Evolutionary conservation across 1,284 basidiomycete genomes (phyloP).

Genomic region (Sanghuangporus baumii): DNA sequence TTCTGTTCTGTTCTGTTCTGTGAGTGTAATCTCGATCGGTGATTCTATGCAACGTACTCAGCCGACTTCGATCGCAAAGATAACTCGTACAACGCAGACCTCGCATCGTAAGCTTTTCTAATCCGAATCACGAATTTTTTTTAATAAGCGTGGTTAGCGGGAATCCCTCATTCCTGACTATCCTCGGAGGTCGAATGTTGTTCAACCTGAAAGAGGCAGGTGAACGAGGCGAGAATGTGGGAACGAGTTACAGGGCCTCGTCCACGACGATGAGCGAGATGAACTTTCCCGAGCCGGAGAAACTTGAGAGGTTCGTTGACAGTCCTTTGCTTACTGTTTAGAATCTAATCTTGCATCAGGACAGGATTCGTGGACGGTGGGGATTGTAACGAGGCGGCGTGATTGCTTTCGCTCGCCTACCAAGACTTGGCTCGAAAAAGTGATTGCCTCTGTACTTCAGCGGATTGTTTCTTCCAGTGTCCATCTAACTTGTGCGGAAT

Average conservation of each 20-base stretch:
- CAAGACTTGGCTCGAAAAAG: too few species aligned
- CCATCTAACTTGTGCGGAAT: too few species aligned
- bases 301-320: too few species aligned
- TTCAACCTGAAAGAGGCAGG: slow-evolving; percentile 10
- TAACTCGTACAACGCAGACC: neutral
- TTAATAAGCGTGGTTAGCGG: neutral
- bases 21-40: neutral
- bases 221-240: neutral
- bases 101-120: neutral
- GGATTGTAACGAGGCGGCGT: too few species aligned
- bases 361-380: too few species aligned
- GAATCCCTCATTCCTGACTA: neutral
- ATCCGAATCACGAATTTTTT: neutral
- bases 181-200: slow-evolving; percentile 7
- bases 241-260: neutral
- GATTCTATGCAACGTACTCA: neutral
- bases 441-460: too few species aligned
- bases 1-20: neutral
- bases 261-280: neutral
- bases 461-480: too few species aligned
- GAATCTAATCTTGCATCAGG: too few species aligned
- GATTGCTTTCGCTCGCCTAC: too few species aligned
- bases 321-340: too few species aligned
- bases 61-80: neutral
- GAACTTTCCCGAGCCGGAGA: neutral